Conservation (phyloP, 2,329 filamentous ascomycete species). For the Eurotiales sp. region DNA sequence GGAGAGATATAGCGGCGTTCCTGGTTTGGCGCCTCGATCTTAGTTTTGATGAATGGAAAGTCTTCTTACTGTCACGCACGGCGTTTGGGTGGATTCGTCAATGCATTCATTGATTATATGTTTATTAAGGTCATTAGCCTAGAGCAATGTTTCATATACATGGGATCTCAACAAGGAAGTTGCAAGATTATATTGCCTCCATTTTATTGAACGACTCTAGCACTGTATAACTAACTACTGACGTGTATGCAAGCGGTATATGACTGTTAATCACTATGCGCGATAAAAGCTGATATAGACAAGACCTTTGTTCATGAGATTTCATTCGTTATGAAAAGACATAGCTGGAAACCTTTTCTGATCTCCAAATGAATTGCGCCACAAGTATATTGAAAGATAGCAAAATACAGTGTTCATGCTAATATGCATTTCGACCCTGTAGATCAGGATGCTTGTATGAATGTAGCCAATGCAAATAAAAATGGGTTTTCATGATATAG, state of each 20-base stretch:
- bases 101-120: background rate
- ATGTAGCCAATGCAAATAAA: background rate
- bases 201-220: too few species aligned
- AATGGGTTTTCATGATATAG: constrained; percentile 1
- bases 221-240: too few species aligned
- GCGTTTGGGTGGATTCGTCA: constrained; percentile 2
- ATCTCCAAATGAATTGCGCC: background rate
- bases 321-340: background rate
- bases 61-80: background rate
- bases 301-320: background rate
- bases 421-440: too few species aligned
- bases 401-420: background rate
- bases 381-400: constrained; percentile 1
- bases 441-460: background rate
- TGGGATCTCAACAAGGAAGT: background rate
- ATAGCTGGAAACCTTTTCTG: background rate
- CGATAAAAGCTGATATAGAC: background rate
- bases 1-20: constrained; percentile 72
- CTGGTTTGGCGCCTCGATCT: constrained; percentile 55
- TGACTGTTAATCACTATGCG: background rate
- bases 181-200: too few species aligned
- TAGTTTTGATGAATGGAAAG: constrained; percentile 21
- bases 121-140: background rate
- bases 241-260: background rate
- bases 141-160: background rate